Conservation (phyloP, 2,329 filamentous ascomycete species). For the Colletotrichum gloeosporioides region DNA sequence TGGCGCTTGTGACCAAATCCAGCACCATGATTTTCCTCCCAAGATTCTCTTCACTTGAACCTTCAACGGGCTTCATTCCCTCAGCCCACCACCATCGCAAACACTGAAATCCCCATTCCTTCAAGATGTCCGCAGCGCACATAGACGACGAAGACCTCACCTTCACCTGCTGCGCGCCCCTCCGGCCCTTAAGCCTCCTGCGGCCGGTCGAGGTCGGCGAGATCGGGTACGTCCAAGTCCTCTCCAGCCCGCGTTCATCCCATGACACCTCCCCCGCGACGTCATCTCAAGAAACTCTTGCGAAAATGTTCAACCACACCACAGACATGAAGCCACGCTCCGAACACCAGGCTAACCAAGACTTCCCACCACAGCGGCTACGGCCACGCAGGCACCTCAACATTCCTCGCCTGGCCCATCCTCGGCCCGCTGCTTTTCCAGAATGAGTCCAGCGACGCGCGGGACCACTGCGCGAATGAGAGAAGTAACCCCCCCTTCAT, state of each 20-base stretch:
- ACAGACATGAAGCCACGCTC: background rate
- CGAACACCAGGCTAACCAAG: background rate
- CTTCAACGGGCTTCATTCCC: background rate
- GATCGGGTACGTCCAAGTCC: conserved; percentile 34
- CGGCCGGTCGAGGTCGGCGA: conserved; percentile 51
- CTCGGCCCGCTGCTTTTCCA: conserved; percentile 75
- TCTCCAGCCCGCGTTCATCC: background rate
- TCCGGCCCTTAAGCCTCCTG: conserved; percentile 37
- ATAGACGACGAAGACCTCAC: conserved; percentile 42
- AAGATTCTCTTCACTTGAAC: background rate
- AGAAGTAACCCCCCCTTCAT: conserved; percentile 52
- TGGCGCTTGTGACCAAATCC: conserved; percentile 4
- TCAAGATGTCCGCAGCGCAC: background rate
- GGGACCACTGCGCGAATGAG: conserved; percentile 82
- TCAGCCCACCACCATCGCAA: background rate
- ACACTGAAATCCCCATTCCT: background rate
- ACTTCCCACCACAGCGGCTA: conserved; percentile 4
- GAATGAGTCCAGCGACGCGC: conserved; percentile 75
- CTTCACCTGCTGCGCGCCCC: conserved; percentile 43
- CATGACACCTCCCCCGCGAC: background rate
- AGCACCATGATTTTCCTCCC: background rate
- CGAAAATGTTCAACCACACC: background rate
- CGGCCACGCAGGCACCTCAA: conserved; percentile 32
- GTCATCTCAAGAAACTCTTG: background rate
- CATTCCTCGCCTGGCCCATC: conserved; percentile 67